A percentile compares a stretch with the other conserved stretches of the same genome.
These are phyloP conservation scores for Herpetomonas muscarum DNA, from an alignment of 208 protist genomes.

Conservation along the genomic window DNA sequence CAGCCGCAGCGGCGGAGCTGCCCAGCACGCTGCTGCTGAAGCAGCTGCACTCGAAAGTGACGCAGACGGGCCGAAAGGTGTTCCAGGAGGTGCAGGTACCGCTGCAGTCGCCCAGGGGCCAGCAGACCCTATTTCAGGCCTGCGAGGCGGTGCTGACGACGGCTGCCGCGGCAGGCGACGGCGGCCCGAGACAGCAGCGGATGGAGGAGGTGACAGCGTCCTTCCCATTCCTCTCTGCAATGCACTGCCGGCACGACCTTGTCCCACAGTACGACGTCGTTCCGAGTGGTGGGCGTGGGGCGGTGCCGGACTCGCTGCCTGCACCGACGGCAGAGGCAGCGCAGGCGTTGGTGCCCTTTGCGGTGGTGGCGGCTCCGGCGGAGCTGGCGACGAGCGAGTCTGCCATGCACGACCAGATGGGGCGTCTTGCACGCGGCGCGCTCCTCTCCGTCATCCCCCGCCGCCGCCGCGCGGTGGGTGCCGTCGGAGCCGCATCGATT, in stretches of 20 bases:
- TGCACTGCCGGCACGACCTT: conserved; percentile 35
- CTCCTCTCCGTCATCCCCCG: not conserved
- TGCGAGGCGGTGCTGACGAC: conserved; percentile 36
- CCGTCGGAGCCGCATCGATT: not conserved
- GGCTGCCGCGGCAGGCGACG: not conserved
- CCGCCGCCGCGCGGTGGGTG: not conserved
- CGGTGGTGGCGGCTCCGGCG: not conserved
- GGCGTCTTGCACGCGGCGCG: not conserved
- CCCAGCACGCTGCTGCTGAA: not conserved
- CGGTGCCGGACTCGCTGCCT: not conserved
- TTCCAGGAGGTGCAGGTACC: not conserved
- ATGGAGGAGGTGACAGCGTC: conserved; percentile 18
- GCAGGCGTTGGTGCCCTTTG: conserved; percentile 3
- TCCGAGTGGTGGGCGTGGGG: not conserved
- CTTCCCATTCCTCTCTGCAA: conserved; percentile 35
- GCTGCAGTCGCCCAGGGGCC: conserved; percentile 9
- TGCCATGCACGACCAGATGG: not conserved
- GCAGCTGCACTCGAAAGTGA: not conserved
- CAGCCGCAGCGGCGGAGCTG: not conserved
- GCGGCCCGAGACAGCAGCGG: not conserved
- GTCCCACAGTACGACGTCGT: conserved; percentile 27
- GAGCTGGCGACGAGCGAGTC: not conserved
- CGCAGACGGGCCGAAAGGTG: conserved; percentile 1
- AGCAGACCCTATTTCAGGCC: conserved; percentile 17
- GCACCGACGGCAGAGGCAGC: not conserved